Base-by-base conservation (phyloP, 2,329 filamentous ascomycete genomes). In the Beauveria sp. region DNA sequence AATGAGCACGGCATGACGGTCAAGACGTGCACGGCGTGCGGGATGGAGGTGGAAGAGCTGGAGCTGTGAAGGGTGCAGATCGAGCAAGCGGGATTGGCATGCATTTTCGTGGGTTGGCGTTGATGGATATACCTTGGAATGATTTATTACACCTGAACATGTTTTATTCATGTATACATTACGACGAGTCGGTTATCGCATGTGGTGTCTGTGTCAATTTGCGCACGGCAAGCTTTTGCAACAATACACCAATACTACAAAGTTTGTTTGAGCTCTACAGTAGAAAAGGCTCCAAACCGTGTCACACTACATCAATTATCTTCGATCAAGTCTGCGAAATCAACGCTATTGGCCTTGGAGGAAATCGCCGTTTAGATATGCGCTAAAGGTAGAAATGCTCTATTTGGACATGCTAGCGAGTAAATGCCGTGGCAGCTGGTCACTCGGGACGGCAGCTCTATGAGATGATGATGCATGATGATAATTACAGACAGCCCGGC, bases 21-120 rank as follows among this genome's bases (percentile, higher is more conserved):
- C 59, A 97, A 96, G 81, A 91, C 82, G 1, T 93, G 91, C 75
- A 78, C 84, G 51, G 82, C 83, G 22, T 93, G 91, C 71, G 86
- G 87, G 3, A 90, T 90, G 83, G 89, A 91, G 71, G 87, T 92
- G 53, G 89, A 92, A 68, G 86, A 90, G 76, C 74, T 89, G 73
- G 88, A 88, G 70, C 83, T 89, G 69, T 87, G n/a, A 40, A 28
- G 30, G 18, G 1, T 20, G n/a, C 20, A 14, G 7, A 41, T 30
- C 28, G 44, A 5, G 16, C n/a, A 22, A 30, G 40, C 37, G 22
- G 16, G 9, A 7, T 28, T 8, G 34, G 34, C 34, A 7, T 28
- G 24, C n/a, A 46, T 55, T 46, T 26, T 10, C 9, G 30, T 20
- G 28, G 9, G 18, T n/a, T 41, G 54, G 54, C 54, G 54, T 56